Evolutionary conservation across 306 rosid species (phyloP), one percentile per base, ranked within the genome.

Genomic region (Vigna trinervia): DNA sequence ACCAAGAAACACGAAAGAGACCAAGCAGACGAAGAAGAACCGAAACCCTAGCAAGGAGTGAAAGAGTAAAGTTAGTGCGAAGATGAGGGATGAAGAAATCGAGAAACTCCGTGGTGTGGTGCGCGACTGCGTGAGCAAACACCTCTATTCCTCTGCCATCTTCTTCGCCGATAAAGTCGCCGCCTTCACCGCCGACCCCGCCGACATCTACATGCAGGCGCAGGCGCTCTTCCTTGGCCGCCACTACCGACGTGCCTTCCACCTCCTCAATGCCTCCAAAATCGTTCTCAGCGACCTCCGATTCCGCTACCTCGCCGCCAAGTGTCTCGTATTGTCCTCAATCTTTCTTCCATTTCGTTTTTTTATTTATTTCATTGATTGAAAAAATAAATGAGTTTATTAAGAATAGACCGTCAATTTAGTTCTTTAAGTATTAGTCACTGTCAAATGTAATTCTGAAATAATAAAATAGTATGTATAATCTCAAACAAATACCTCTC

Each of bases 171-270:
- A 94, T 71, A 94, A 94, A 54, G 97, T 94, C 3, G 95, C 92
- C 4, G 95, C 96, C 71, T 90, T 92, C 79, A 90, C 97, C 74
- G 87, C 86, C 36, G 98, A 92, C 66, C 97, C 97, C 39, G 96
- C 97, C 69, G 98, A 94, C 19, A 86, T 94, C 66, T 94, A 94
- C 86, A 94, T 94, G 98, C 98, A 92, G 56, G 95, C 98, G 0
- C 98, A 94, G 81, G 96, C 98, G 1, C 97, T 94, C 69, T 94
- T 90, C 74, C 97, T 94, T 7, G 97, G 96, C 75, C 97, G 95
- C 85, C 98, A 92, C 74, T 94, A 83, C 84, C 97, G 97, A 52
- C 96, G 98, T 10, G 95, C 97, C 4, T 92, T 89, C 85, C 97
- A 92, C 76, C 98, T 94, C 82, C 96, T 92, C 71, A 89, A 92